phyloP scores from a whole-genome alignment of 73 alveolate species.

The Paramecium caudatum region DNA sequence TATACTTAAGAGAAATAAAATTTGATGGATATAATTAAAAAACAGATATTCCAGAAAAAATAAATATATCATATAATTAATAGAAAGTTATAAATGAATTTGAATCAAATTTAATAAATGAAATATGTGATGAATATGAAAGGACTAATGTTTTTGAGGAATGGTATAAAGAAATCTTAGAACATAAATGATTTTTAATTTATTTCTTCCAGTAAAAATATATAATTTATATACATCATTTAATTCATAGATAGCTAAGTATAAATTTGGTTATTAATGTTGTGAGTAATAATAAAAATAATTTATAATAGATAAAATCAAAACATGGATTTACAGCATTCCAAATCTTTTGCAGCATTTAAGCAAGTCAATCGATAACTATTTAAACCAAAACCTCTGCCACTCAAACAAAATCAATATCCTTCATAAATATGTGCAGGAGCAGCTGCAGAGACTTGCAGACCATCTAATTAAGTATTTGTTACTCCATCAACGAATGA shows the following conservation, averaged over 20 bases:
- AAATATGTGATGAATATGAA: background rate
- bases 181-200: too few species aligned
- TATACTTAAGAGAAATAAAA: slow-evolving; percentile 66
- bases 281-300: too few species aligned
- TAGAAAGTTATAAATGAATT: background rate
- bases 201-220: too few species aligned
- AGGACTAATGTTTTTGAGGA: background rate
- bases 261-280: too few species aligned
- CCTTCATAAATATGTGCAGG: background rate
- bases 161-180: slow-evolving; percentile 9
- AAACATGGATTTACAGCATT: slow-evolving; percentile 27
- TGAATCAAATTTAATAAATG: background rate
- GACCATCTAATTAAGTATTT: background rate
- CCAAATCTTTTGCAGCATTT: background rate
- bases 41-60: slow-evolving; percentile 65
- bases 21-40: slow-evolving; percentile 66
- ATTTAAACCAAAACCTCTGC: slow-evolving; percentile 32
- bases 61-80: background rate
- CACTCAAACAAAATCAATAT: background rate
- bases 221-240: too few species aligned
- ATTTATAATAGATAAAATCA: background rate
- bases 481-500: slow-evolving; percentile 40
- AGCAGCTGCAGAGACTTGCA: background rate
- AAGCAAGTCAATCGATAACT: background rate
- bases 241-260: too few species aligned